Conservation (phyloP, 805 yeast species). For the Scheffersomyces coipomensis region DNA sequence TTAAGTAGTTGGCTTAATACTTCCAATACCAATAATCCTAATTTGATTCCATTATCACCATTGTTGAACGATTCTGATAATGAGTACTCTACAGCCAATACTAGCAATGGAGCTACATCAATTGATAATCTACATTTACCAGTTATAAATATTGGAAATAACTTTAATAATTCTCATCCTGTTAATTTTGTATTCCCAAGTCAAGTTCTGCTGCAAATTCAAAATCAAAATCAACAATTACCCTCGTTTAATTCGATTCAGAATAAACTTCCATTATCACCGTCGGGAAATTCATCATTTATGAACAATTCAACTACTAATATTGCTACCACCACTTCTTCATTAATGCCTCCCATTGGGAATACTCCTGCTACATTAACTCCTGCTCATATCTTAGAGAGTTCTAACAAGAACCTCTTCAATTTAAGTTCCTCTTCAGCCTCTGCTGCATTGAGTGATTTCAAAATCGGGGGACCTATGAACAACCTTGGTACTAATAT, state of each 20-base stretch:
- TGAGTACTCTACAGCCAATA: slow-evolving; percentile 3
- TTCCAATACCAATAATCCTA: slow-evolving; percentile 1
- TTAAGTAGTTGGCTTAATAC: slow-evolving; percentile 9
- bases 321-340: not conserved
- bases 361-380: slow-evolving; percentile 20
- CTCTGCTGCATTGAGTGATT: not conserved
- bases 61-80: slow-evolving; percentile 9
- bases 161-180: slow-evolving; percentile 1
- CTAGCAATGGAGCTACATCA: not conserved
- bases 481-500: not conserved
- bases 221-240: slow-evolving; percentile 28
- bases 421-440: not conserved
- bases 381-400: slow-evolving; percentile 24
- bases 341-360: slow-evolving; percentile 12
- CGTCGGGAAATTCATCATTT: slow-evolving; percentile 8
- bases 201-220: slow-evolving; percentile 20
- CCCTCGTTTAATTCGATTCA: slow-evolving; percentile 38
- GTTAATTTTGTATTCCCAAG: slow-evolving; percentile 15
- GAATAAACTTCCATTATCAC: slow-evolving; percentile 29
- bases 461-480: not conserved
- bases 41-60: slow-evolving; percentile 9
- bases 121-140: slow-evolving; percentile 15
- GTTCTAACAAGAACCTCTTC: slow-evolving; percentile 3
- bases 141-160: slow-evolving; percentile 6
- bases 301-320: not conserved